A percentile compares a stretch with the other conserved stretches of the same genome.
Conservation (phyloP, 345 rosid species). For the Euphorbia tirucalli region DNA sequence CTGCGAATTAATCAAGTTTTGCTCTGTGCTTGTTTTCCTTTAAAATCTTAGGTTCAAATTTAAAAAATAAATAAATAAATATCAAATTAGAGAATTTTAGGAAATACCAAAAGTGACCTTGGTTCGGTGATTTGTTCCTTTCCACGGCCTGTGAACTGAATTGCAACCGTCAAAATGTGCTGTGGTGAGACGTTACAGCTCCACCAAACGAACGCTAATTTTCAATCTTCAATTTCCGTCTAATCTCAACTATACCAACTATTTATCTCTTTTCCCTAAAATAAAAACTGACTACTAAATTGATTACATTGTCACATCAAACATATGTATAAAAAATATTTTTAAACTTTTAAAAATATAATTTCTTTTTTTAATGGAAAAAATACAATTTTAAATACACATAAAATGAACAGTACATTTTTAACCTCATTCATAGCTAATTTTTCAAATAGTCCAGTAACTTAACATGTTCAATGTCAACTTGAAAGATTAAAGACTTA, state of each 20-base stretch:
- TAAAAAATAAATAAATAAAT: neutral
- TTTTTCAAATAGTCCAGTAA: too few relatives aligned
- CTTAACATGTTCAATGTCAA: too few relatives aligned
- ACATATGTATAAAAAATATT: too few relatives aligned
- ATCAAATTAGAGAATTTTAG: neutral
- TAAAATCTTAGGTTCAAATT: neutral
- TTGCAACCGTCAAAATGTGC: neutral
- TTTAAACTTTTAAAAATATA: too few relatives aligned
- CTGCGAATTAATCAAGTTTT: neutral
- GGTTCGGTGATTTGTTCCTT: neutral
- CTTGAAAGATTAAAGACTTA: too few relatives aligned
- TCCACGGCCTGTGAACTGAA: neutral
- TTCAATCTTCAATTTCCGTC: neutral
- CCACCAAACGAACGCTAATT: slow-evolving; percentile 9
- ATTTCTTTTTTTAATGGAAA: too few relatives aligned
- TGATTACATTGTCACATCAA: too few relatives aligned
- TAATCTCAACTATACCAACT: neutral
- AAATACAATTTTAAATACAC: too few relatives aligned
- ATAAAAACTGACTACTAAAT: too few relatives aligned
- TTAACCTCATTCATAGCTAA: too few relatives aligned
- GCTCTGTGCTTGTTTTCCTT: neutral
- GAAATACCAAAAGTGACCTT: slow-evolving; percentile 3
- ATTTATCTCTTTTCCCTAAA: neutral
- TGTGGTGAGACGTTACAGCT: slow-evolving; percentile 18
- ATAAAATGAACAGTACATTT: too few relatives aligned